Conservation (phyloP, 1,284 basidiomycete species). For the Microbotryum violaceum region DNA sequence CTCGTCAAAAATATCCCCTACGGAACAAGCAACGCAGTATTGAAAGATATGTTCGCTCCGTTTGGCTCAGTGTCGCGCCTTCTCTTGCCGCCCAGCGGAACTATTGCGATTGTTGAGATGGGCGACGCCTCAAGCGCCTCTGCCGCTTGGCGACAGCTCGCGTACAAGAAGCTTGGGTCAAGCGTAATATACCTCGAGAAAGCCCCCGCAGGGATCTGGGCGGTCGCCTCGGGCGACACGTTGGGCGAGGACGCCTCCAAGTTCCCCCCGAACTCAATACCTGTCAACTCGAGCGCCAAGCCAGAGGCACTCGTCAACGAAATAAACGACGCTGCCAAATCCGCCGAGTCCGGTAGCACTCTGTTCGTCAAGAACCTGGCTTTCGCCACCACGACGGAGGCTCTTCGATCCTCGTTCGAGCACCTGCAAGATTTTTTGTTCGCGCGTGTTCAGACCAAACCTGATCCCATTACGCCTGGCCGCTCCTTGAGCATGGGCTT, state of each 20-base stretch:
- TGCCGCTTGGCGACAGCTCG: slow-evolving; percentile 70
- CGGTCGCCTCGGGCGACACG: neutral
- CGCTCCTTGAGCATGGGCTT: slow-evolving; percentile 81
- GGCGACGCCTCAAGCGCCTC: slow-evolving; percentile 60
- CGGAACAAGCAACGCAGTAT: slow-evolving; percentile 66
- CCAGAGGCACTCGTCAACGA: slow-evolving; percentile 37
- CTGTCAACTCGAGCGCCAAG: slow-evolving; percentile 38
- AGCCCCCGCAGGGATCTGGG: slow-evolving; percentile 69
- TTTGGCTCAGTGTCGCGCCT: slow-evolving; percentile 70
- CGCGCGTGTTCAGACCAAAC: slow-evolving; percentile 84
- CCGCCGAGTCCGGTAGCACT: slow-evolving; percentile 59
- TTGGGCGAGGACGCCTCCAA: slow-evolving; percentile 19
- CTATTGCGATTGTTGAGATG: slow-evolving; percentile 88
- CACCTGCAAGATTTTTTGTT: slow-evolving; percentile 75
- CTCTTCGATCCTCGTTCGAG: slow-evolving; percentile 63
- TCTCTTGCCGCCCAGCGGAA: slow-evolving; percentile 84
- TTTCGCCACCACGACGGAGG: slow-evolving; percentile 75
- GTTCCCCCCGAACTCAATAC: neutral
- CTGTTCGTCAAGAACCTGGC: slow-evolving; percentile 92
- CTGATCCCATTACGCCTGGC: slow-evolving; percentile 63
- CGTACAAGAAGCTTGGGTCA: slow-evolving; percentile 81
- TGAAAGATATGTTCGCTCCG: slow-evolving; percentile 68
- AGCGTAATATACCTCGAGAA: slow-evolving; percentile 89
- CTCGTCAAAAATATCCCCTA: slow-evolving; percentile 97
- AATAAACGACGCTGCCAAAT: slow-evolving; percentile 46